Conservation (phyloP, 1,284 basidiomycete species). For the Ceratobasidium sp. region DNA sequence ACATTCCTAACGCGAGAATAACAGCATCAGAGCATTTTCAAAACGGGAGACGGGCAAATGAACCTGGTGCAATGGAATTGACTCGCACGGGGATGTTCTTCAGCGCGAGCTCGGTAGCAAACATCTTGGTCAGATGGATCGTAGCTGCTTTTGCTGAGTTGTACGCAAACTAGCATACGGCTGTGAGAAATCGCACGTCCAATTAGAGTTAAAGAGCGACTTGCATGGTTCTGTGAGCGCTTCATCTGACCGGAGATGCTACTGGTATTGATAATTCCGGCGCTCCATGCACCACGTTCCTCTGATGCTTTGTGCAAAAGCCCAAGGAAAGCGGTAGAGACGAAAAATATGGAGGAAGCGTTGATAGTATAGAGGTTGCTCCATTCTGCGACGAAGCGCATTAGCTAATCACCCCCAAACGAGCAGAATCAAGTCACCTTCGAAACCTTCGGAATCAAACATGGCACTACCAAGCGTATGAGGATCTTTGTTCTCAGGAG, state of each 20-base stretch:
- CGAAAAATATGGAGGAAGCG: slow-evolving; percentile 78
- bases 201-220: slow-evolving; percentile 50
- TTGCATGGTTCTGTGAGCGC: slow-evolving; percentile 77
- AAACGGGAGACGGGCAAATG: too few species aligned
- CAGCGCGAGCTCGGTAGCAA: slow-evolving; percentile 78
- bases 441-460: slow-evolving; percentile 73
- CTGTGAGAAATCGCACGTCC: too few species aligned
- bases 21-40: too few species aligned
- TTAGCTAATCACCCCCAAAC: slow-evolving; percentile 16
- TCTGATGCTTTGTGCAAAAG: slow-evolving; percentile 60
- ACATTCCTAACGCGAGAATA: slow-evolving; percentile 37
- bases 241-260: slow-evolving; percentile 79
- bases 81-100: slow-evolving; percentile 65
- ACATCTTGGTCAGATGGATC: slow-evolving; percentile 77
- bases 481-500: slow-evolving; percentile 70
- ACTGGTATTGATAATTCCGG: slow-evolving; percentile 79
- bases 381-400: slow-evolving; percentile 54
- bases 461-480: slow-evolving; percentile 74
- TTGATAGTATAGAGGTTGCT: slow-evolving; percentile 60
- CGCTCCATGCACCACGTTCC: slow-evolving; percentile 56
- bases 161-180: slow-evolving; percentile 72
- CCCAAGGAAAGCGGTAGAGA: slow-evolving; percentile 79
- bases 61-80: slow-evolving; percentile 73
- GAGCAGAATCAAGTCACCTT: slow-evolving; percentile 50
- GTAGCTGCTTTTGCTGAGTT: slow-evolving; percentile 82